A percentile compares a stretch with the other conserved stretches of the same genome.
Conservation (phyloP, 2,329 filamentous ascomycete species). For the Zopfia rhizophila region DNA sequence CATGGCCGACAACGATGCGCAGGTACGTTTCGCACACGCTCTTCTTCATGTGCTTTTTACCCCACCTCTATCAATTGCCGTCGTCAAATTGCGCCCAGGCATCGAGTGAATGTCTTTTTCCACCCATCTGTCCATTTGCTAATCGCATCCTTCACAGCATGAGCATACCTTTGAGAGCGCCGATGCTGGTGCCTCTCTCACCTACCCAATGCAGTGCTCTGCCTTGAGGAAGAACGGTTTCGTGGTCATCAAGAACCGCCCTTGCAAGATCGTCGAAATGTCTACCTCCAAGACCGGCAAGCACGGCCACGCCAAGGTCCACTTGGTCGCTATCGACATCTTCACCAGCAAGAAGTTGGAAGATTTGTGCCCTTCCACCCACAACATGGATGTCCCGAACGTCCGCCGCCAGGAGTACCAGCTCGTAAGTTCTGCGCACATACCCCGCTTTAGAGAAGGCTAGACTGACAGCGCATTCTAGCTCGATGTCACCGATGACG, state of each 20-base stretch:
- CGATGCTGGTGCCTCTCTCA: constrained; percentile 94
- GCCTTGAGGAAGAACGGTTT: constrained; percentile 99
- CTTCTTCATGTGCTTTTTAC: constrained; percentile 40
- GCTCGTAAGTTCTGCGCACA: constrained; percentile 73
- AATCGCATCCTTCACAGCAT: constrained; percentile 54
- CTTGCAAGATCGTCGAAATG: constrained; percentile 99
- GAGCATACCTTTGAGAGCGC: constrained; percentile 85
- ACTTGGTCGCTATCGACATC: constrained; percentile 97
- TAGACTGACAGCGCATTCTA: constrained; percentile 54
- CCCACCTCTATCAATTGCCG: constrained; percentile 49
- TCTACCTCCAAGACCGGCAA: constrained; percentile 99
- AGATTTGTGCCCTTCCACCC: constrained; percentile 97
- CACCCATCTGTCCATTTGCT: constrained; percentile 24
- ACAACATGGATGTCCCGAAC: constrained; percentile 97
- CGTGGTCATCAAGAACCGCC: constrained; percentile 98
- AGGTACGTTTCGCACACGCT: constrained; percentile 61
- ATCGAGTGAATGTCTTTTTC: constrained; percentile 16
- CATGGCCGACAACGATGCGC: constrained; percentile 72
- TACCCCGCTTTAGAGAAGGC: constrained; percentile 7
- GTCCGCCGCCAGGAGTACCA: constrained; percentile 91
- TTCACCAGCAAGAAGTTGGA: constrained; percentile 99
- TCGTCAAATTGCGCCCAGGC: constrained; percentile 43
- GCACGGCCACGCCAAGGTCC: constrained; percentile 99
- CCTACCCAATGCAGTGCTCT: constrained; percentile 99
- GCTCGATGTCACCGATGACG: constrained; percentile 94